Percentiles rank a stretch among this genome's conserved stretches.
Conservation (phyloP, 2,329 filamentous ascomycete species). For the Aspergillus pseudoglaucus region DNA sequence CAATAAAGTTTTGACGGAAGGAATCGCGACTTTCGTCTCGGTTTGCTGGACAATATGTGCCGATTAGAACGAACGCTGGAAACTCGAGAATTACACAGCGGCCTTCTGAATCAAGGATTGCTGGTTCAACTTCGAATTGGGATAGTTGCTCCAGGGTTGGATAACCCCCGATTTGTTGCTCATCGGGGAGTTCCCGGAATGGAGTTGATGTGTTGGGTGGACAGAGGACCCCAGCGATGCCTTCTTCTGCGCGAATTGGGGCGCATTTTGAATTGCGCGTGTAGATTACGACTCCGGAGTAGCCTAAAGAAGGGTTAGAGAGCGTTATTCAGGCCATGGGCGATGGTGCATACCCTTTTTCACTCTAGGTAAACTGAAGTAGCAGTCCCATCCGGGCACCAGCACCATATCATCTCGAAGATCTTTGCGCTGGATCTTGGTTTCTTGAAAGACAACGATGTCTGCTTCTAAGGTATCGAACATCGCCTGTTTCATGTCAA, state of each 20-base stretch:
- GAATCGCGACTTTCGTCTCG: slow-evolving; percentile 76
- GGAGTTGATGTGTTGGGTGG: slow-evolving; percentile 63
- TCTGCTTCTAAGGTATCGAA: slow-evolving; percentile 89
- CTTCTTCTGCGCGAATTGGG: slow-evolving; percentile 87
- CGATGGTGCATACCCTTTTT: slow-evolving; percentile 65
- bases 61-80: slow-evolving; percentile 86
- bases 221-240: slow-evolving; percentile 74
- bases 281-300: slow-evolving; percentile 93
- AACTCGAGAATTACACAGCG: slow-evolving; percentile 89
- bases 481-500: slow-evolving; percentile 58
- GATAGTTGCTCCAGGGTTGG: slow-evolving; percentile 63
- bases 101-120: slow-evolving; percentile 78
- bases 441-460: slow-evolving; percentile 90
- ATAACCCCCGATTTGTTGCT: slow-evolving; percentile 83
- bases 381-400: slow-evolving; percentile 91
- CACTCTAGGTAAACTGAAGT: slow-evolving; percentile 84
- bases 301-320: slow-evolving; percentile 51
- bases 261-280: slow-evolving; percentile 79
- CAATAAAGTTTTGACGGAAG: slow-evolving; percentile 74
- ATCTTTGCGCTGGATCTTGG: slow-evolving; percentile 92
- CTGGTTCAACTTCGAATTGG: slow-evolving; percentile 57
- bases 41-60: slow-evolving; percentile 85
- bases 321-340: neutral
- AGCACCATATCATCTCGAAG: slow-evolving; percentile 92
- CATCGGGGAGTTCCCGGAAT: slow-evolving; percentile 67